Conservation (phyloP, 1,284 basidiomycete genomes). For the Peniophora sp. region DNA sequence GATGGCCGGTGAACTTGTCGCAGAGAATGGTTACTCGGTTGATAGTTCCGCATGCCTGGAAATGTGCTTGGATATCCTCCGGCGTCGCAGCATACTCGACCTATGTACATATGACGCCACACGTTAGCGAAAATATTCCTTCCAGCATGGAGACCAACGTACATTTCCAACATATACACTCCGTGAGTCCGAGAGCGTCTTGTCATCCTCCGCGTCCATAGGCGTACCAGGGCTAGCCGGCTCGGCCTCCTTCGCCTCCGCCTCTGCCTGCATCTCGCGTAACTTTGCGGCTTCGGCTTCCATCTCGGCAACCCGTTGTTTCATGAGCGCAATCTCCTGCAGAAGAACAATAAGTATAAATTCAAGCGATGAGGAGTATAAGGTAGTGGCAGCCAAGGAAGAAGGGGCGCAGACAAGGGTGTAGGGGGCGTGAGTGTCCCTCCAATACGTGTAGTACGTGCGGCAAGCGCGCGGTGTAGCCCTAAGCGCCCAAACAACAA, state of each 20-base stretch:
- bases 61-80: conserved; percentile 97
- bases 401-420: not conserved
- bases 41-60: conserved; percentile 96
- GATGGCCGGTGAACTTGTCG: conserved; percentile 99
- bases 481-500: no score
- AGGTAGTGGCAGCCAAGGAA: not conserved
- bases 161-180: conserved; percentile 98
- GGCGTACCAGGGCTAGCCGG: conserved; percentile 33
- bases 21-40: conserved; percentile 99
- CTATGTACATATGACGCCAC: conserved; percentile 37
- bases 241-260: conserved; percentile 48
- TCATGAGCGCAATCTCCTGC: conserved; percentile 82
- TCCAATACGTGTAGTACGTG: conserved; percentile 2
- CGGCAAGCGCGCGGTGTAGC: not conserved
- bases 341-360: conserved; percentile 12
- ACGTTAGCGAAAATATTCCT: conserved; percentile 2
- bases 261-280: conserved; percentile 85
- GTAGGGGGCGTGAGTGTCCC: not conserved
- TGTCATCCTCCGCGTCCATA: conserved; percentile 74
- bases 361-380: not conserved
- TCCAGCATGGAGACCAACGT: conserved; percentile 25
- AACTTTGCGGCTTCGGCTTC: conserved; percentile 85
- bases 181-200: conserved; percentile 72
- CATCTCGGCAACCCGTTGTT: conserved; percentile 89
- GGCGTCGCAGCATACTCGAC: conserved; percentile 98